These are phyloP conservation scores for Pulveroboletus sp. DNA, from an alignment of 768 basidiomycete species.

Conservation along the genomic window DNA sequence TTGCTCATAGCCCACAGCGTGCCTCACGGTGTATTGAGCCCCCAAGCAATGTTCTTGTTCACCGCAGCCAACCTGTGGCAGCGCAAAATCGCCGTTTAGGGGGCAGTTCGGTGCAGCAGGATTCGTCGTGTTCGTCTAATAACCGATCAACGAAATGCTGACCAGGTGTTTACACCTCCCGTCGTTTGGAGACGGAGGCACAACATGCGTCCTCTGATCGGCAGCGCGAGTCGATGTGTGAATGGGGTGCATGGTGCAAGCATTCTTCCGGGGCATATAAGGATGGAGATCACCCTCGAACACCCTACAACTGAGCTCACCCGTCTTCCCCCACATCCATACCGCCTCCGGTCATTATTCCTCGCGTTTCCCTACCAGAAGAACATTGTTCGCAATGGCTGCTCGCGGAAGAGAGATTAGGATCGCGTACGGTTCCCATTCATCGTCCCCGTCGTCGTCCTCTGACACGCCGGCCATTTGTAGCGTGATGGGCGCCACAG, in stretches of 20 bases:
- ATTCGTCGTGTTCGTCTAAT: slow-evolving; percentile 23
- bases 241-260: slow-evolving; percentile 9
- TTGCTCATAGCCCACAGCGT: slow-evolving; percentile 3
- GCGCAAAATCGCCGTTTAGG: slow-evolving; percentile 13
- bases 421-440: slow-evolving; percentile 26
- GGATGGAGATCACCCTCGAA: neutral
- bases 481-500: slow-evolving; percentile 34
- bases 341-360: neutral
- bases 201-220: slow-evolving; percentile 14
- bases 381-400: slow-evolving; percentile 17
- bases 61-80: neutral
- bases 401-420: slow-evolving; percentile 26
- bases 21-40: slow-evolving; percentile 3
- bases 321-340: neutral
- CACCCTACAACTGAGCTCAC: too few species aligned
- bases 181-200: slow-evolving; percentile 3
- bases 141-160: slow-evolving; percentile 25
- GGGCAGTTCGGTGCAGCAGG: slow-evolving; percentile 16
- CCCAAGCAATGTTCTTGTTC: neutral
- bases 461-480: neutral
- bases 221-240: slow-evolving; percentile 10
- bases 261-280: slow-evolving; percentile 15
- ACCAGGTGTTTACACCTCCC: slow-evolving; percentile 11
- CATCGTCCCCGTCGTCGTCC: neutral
- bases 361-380: too few species aligned